Base-by-base conservation (phyloP, 108 stramenopile species). In the Cylindrotheca closterium region DNA sequence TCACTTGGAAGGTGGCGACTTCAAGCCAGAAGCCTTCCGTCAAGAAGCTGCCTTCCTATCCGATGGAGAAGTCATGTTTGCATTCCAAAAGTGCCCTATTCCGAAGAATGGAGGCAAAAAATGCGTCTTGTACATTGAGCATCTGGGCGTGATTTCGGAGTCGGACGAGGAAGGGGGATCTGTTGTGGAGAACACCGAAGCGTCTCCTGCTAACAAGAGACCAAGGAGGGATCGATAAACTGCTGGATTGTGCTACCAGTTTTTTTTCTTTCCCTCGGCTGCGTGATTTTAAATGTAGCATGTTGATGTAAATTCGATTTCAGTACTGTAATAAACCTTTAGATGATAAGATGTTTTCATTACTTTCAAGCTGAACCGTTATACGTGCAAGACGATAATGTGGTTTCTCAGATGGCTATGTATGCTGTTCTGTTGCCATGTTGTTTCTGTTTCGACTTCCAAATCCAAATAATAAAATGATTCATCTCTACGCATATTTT, bases 21-120 rank as follows among this genome's bases (percentile, higher is more conserved):
- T 95, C 73, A 88, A 90, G 65, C 94, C 94, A 26, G 78, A 86
- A 30, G 87, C 94, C 26, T 90, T 95, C 59, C 83, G 85, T 17
- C 83, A 87, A 63, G 94, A 95, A 59, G 94, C 94, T 8, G 85
- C 91, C 29, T 72, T 77, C 26, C 59, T 88, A 25, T 89, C 91
- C 3, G 88, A 91, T n/a, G 91, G 90, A 18, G 94, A 95, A 52
- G 81, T 78, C 51, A 88, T 94, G 84, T 94, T 76, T 65, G 93
- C 93, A 21, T 94, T 94, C 55, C 93, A 94, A 74, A 68, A 76
- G 47, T 89, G 93, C 58, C 72, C 70, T 10, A 50, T 83, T 37
- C 76, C 80, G 45, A 66, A 81, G 55, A 78, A 77, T n/a, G 47
- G 60, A 27, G 65, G 75, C 33, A 89, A 94, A 51, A 71, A 89